These are phyloP conservation scores for Clarkia xantiana DNA, from an alignment of 345 rosid genomes.

Conservation along the genomic window DNA sequence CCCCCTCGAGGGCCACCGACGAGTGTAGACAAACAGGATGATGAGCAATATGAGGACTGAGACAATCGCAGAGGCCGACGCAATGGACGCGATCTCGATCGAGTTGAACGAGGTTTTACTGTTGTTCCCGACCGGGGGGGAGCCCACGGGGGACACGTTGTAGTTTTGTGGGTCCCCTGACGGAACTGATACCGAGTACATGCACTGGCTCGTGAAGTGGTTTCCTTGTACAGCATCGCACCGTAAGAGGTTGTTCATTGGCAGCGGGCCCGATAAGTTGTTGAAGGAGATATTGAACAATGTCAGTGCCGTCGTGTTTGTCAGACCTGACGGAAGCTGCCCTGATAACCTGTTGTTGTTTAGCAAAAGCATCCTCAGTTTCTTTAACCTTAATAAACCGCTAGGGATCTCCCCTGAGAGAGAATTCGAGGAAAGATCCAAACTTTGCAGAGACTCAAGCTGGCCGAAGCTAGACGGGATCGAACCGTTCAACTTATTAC, in stretches of 20 bases:
- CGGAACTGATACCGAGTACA: constrained; percentile 14
- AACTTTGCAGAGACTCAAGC: constrained; percentile 24
- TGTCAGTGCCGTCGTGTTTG: constrained; percentile 27
- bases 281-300: constrained; percentile 45
- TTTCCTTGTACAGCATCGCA: constrained; percentile 44
- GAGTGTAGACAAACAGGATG: constrained; percentile 27
- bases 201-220: constrained; percentile 36
- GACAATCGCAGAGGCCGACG: constrained; percentile 43
- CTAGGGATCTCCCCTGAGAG: constrained; percentile 42
- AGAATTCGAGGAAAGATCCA: constrained; percentile 48
- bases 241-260: constrained; percentile 21
- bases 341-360: constrained; percentile 46
- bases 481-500: constrained; percentile 35
- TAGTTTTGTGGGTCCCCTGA: constrained; percentile 8
- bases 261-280: constrained; percentile 53
- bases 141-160: constrained; percentile 10
- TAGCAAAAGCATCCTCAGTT: constrained; percentile 39
- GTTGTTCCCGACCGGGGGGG: constrained; percentile 6
- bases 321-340: constrained; percentile 40
- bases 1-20: constrained; percentile 19
- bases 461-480: constrained; percentile 36
- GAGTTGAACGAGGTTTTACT: constrained; percentile 19
- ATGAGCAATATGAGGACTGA: constrained; percentile 37
- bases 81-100: constrained; percentile 40
- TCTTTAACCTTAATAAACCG: constrained; percentile 27